phyloP scores from a whole-genome alignment of 129 eudicot genomes.

The Flaveria sonorensis region DNA sequence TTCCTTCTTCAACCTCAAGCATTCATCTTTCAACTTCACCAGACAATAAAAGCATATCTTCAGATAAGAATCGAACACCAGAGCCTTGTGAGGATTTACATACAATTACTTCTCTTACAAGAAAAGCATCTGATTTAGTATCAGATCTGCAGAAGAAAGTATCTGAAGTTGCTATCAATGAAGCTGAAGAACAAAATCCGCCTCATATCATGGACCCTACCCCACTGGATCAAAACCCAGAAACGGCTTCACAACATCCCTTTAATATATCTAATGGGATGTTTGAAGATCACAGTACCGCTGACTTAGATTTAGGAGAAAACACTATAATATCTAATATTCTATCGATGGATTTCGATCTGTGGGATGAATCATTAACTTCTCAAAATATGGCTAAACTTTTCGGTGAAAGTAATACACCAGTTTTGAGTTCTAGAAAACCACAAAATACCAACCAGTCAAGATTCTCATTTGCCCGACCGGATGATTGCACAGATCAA shows the following conservation, averaged over 20 bases:
- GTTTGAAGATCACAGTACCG: slow-evolving; percentile 38
- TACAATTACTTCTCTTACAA: slow-evolving; percentile 16
- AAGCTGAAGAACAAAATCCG: slow-evolving; percentile 42
- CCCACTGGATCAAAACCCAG: slow-evolving; percentile 46
- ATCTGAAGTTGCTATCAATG: slow-evolving; percentile 36
- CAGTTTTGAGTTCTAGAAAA: slow-evolving; percentile 58
- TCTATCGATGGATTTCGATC: slow-evolving; percentile 76
- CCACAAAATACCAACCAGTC: slow-evolving; percentile 65
- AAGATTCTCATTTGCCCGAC: slow-evolving; percentile 94
- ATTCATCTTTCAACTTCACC: slow-evolving; percentile 33
- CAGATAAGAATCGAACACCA: slow-evolving; percentile 42
- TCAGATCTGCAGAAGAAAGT: slow-evolving; percentile 33
- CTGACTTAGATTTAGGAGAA: slow-evolving; percentile 61
- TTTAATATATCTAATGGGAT: slow-evolving; percentile 29
- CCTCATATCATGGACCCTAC: slow-evolving; percentile 57
- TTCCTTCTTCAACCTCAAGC: slow-evolving; percentile 16
- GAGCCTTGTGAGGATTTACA: slow-evolving; percentile 40
- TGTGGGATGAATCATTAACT: slow-evolving; percentile 83
- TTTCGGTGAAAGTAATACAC: slow-evolving; percentile 63
- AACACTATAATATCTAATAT: slow-evolving; percentile 87
- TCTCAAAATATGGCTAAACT: slow-evolving; percentile 74
- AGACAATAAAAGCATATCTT: slow-evolving; percentile 36
- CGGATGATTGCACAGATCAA: slow-evolving; percentile 53
- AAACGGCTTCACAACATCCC: slow-evolving; percentile 41
- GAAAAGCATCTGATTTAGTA: slow-evolving; percentile 41